Base-by-base conservation (phyloP, 345 rosid genomes). In the Gossypium ekmanianum region DNA sequence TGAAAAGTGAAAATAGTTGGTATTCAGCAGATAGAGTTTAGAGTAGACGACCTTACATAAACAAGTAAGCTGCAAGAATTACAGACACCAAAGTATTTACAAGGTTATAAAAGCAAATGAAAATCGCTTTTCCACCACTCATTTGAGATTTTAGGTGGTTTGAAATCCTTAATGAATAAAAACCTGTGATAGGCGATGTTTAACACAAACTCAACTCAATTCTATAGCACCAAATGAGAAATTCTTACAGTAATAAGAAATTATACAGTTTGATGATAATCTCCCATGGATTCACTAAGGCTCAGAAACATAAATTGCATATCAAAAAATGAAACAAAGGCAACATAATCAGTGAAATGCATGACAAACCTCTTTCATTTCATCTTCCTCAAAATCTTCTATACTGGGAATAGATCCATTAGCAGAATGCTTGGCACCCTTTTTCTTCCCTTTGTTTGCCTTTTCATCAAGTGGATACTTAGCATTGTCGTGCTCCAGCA, bases 381-480 rank as follows among this genome's bases (percentile, higher is more conserved):
- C 97, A 76, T 85, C 83, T 83, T 90, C 97, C 79, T 90, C 97
- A 79, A 88, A 91, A 68, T 93, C 90, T 66, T 95, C 94, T 66
- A 95, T 89, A 74, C 77, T 78, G 41, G 89, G 86, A 74, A 88
- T 76, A 79, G 87, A 63, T 63, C 84, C 90, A 76, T 80, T 92
- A 39, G 87, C 83, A 72, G 88, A 78, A 51, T 80, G 85, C 81
- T 91, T 94, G 74, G 44, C 77, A 70, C 89, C 94, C 83, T 95
- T 93, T 90, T 85, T 91, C 78, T 88, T 95, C 84, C 90, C 95
- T 83, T 77, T 88, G 17, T 26, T 83, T 39, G 64, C 69, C 81
- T 90, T 93, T 68, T 83, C 98, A 59, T 90, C 94, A 77, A 93
- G 92, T 17, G 98, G 99, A 86, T 95, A 95, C 82, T 95, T 93